Conservation (phyloP, 2,329 filamentous ascomycete species). For the Monilinia polystroma region DNA sequence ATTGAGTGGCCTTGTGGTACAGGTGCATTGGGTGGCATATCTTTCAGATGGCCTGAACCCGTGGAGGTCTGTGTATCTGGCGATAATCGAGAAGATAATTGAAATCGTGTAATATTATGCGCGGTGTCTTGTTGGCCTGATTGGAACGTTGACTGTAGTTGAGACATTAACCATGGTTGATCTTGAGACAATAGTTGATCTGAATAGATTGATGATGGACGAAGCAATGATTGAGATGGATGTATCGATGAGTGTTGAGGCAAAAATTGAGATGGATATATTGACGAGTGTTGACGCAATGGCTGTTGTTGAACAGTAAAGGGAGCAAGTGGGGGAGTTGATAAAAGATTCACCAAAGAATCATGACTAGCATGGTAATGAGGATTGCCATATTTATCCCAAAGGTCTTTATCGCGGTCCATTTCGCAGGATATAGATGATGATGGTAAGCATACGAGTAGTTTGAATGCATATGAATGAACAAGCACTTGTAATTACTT, state of each 20-base stretch:
- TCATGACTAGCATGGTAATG: background rate
- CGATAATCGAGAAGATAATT: too few relatives aligned
- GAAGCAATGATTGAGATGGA: too few relatives aligned
- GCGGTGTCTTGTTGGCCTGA: background rate
- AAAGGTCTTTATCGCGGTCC: background rate
- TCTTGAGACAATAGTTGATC: too few relatives aligned
- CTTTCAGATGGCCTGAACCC: too few relatives aligned
- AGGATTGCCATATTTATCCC: background rate
- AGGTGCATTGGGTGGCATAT: too few relatives aligned
- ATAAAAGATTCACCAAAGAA: background rate
- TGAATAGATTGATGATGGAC: too few relatives aligned
- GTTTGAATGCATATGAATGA: background rate
- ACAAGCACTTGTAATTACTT: background rate
- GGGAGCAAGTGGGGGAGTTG: background rate
- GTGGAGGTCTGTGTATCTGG: background rate
- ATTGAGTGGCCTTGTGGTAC: too few relatives aligned
- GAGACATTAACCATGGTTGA: background rate
- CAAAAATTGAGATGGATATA: background rate
- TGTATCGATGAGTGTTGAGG: too few relatives aligned
- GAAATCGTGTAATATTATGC: too few relatives aligned
- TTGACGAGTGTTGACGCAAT: background rate
- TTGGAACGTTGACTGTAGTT: background rate
- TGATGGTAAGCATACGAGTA: background rate
- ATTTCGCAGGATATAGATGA: background rate
- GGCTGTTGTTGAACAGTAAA: background rate